A percentile compares a stretch with the other conserved stretches of the same genome.
phyloP scores from a whole-genome alignment of 768 basidiomycete genomes.

The Leccinum fibrillosum region DNA sequence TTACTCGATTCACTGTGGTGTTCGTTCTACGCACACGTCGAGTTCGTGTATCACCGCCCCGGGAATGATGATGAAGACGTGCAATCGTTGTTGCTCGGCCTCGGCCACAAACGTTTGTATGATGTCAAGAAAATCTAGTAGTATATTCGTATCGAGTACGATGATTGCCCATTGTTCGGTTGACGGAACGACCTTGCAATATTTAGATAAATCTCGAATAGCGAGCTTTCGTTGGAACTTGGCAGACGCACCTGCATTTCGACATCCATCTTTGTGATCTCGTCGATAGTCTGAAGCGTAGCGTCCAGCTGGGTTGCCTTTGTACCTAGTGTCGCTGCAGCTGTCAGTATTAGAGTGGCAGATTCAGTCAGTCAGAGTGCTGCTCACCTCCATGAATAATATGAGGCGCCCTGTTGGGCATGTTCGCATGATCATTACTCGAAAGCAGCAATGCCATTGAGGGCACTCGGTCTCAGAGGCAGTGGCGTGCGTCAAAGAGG shows the following conservation, averaged over 20 bases:
- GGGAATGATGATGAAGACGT: constrained; percentile 66
- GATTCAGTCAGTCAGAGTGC: not conserved
- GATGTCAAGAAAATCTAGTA: constrained; percentile 63
- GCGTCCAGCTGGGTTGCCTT: constrained; percentile 23
- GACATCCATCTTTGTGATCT: constrained; percentile 62
- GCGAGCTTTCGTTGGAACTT: not conserved
- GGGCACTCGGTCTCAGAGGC: not conserved
- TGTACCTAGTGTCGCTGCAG: not conserved
- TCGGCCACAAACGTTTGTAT: constrained; percentile 64
- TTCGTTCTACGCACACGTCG: constrained; percentile 50
- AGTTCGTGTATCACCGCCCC: constrained; percentile 75
- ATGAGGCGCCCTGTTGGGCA: not conserved
- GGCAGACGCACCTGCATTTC: constrained; percentile 63
- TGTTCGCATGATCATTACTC: not conserved
- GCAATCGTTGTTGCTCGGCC: constrained; percentile 45
- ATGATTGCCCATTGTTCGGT: constrained; percentile 45
- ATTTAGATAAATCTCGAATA: not conserved
- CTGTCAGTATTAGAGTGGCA: not conserved
- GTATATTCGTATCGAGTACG: constrained; percentile 77
- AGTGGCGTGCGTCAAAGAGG: not conserved
- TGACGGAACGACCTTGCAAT: constrained; percentile 36
- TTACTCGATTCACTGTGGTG: not conserved
- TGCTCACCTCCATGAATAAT: constrained; percentile 10
- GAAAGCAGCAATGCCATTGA: constrained; percentile 2
- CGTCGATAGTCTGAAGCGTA: constrained; percentile 51